These are phyloP conservation scores for Microbotryum violaceum DNA, from an alignment of 1,284 basidiomycete genomes.

Conservation along the genomic window DNA sequence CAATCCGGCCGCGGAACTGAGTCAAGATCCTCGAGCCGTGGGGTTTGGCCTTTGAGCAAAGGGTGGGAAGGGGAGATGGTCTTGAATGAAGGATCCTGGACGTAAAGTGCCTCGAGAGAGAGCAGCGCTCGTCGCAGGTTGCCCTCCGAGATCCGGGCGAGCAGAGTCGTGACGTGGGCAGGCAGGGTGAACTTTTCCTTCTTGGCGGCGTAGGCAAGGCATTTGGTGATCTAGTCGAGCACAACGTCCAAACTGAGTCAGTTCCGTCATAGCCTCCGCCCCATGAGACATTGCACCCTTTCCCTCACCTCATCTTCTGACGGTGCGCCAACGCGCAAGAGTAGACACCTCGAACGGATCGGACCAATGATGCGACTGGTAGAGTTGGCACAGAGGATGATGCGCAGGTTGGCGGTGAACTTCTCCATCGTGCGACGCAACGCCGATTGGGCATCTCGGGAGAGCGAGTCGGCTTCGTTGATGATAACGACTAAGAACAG, in stretches of 20 bases:
- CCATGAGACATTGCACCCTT: neutral
- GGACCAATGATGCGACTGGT: conserved; percentile 95
- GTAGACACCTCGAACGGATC: conserved; percentile 87
- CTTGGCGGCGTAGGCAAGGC: conserved; percentile 72
- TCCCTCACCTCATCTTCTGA: conserved; percentile 60
- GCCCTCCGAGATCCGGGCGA: conserved; percentile 72
- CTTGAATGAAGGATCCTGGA: conserved; percentile 53
- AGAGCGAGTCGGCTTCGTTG: conserved; percentile 91
- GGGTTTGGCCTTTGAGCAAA: conserved; percentile 31
- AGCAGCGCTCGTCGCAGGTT: conserved; percentile 93
- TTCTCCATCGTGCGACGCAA: conserved; percentile 98
- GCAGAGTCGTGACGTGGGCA: conserved; percentile 60
- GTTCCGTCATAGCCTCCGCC: neutral
- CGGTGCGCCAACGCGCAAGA: conserved; percentile 89
- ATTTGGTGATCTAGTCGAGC: conserved; percentile 60
- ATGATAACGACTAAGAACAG: conserved; percentile 77
- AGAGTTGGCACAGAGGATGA: conserved; percentile 96
- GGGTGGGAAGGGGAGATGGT: conserved; percentile 29
- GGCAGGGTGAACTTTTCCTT: conserved; percentile 76
- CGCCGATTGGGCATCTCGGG: conserved; percentile 93
- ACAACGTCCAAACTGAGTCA: neutral
- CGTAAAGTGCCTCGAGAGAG: conserved; percentile 88
- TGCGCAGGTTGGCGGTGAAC: conserved; percentile 94
- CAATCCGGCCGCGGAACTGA: conserved; percentile 91
- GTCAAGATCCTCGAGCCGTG: conserved; percentile 58